Percentiles rank a stretch among this genome's conserved stretches.
These are phyloP conservation scores for Elongisporangium undulatum DNA, from an alignment of 352 stramenopile species.

Conservation along the genomic window DNA sequence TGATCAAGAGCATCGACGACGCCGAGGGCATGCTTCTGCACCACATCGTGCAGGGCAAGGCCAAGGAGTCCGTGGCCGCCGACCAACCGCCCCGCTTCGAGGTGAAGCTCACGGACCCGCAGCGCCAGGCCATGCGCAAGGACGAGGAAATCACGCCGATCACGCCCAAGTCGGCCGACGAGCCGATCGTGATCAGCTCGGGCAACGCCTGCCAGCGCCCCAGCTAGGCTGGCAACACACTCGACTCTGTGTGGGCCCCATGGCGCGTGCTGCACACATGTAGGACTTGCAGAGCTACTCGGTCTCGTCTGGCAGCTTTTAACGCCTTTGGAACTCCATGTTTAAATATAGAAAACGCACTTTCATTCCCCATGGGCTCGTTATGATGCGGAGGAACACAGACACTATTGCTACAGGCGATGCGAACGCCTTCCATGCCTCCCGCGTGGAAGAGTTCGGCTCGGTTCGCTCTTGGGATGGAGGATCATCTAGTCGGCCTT, in stretches of 20 bases:
- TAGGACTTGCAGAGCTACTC: neutral
- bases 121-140: constrained; percentile 72
- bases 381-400: neutral
- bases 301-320: no score
- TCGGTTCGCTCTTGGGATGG: neutral
- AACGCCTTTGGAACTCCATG: neutral
- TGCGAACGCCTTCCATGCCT: neutral
- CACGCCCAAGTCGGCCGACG: constrained; percentile 63
- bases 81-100: constrained; percentile 43
- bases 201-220: constrained; percentile 73
- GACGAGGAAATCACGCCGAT: constrained; percentile 80
- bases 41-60: constrained; percentile 77
- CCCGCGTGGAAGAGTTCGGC: neutral
- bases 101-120: constrained; percentile 76
- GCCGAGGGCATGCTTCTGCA: constrained; percentile 82
- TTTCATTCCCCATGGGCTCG: neutral
- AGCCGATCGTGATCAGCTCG: constrained; percentile 78
- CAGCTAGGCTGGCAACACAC: constrained; percentile 7
- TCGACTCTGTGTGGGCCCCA: neutral
- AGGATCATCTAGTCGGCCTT: constrained; percentile 36
- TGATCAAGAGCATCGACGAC: constrained; percentile 77
- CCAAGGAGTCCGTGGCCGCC: constrained; percentile 32
- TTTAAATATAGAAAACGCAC: neutral
- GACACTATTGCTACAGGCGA: neutral
- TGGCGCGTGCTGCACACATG: neutral